Conservation (phyloP, 1,139 yeast species). For the Diutina ranongensis region DNA sequence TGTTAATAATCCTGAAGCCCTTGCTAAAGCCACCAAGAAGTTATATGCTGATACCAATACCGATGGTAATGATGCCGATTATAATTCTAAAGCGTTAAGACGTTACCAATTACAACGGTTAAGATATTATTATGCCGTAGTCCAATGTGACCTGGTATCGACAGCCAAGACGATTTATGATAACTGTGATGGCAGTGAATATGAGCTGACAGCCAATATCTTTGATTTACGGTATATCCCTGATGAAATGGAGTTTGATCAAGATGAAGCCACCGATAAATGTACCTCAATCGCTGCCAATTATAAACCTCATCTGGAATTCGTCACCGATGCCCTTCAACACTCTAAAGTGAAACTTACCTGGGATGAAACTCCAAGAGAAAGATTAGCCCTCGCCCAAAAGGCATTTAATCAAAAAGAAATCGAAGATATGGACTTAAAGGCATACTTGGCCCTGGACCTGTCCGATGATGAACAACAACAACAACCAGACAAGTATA, state of each 20-base stretch:
- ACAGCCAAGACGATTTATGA: constrained; percentile 73
- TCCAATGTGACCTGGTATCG: constrained; percentile 60
- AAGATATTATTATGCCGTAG: constrained; percentile 89
- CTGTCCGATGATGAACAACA: constrained; percentile 42
- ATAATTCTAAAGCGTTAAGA: constrained; percentile 52
- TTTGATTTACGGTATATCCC: constrained; percentile 92
- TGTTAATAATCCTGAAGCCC: constrained; percentile 27
- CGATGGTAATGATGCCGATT: constrained; percentile 53
- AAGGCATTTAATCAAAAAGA: constrained; percentile 84
- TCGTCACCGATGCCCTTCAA: constrained; percentile 88
- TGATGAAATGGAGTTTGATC: constrained; percentile 79
- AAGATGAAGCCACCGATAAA: constrained; percentile 54
- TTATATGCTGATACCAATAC: constrained; percentile 31
- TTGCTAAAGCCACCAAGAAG: constrained; percentile 48
- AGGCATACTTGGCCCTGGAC: constrained; percentile 89
- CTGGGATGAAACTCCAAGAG: constrained; percentile 98
- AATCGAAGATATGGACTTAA: constrained; percentile 91
- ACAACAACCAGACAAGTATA: constrained; percentile 42
- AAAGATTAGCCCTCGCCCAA: constrained; percentile 67
- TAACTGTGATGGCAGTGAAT: constrained; percentile 90
- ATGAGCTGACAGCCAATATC: constrained; percentile 88
- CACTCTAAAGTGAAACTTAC: constrained; percentile 89
- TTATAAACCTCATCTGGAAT: constrained; percentile 67
- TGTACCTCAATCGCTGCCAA: constrained; percentile 64
- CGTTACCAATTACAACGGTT: constrained; percentile 83